These are phyloP conservation scores for Plasmodium chabaudi DNA, from an alignment of 169 alveolate genomes.

Conservation along the genomic window DNA sequence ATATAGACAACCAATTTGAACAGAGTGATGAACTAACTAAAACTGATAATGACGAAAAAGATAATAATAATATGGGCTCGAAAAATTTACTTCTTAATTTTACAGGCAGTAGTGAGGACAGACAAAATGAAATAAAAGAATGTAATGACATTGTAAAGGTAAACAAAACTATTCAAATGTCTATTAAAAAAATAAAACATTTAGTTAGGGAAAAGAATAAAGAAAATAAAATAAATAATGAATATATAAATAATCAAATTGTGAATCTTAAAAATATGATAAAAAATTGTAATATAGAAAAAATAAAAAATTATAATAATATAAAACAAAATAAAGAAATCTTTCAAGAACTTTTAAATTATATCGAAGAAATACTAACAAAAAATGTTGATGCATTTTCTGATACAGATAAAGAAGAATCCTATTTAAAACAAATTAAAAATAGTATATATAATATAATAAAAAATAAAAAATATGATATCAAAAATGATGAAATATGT, in stretches of 20 bases:
- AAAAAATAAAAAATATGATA: conserved; percentile 2
- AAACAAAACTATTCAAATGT: conserved; percentile 1
- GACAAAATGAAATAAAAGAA: too few relatives aligned
- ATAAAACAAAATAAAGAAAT: conserved; percentile 4
- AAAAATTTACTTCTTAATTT: conserved; percentile 1
- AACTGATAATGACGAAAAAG: not conserved
- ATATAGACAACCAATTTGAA: too few relatives aligned
- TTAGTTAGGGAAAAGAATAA: conserved; percentile 5
- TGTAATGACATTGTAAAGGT: not conserved
- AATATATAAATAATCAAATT: conserved; percentile 26
- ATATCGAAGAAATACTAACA: conserved; percentile 6
- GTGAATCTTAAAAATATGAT: not conserved
- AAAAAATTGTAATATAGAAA: not conserved
- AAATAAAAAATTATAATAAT: not conserved
- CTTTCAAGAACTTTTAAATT: conserved; percentile 9
- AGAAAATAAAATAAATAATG: conserved; percentile 24
- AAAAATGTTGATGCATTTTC: not conserved
- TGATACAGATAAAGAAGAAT: not conserved
- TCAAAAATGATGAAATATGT: conserved; percentile 1
- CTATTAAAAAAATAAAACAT: conserved; percentile 28
- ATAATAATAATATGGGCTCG: not conserved
- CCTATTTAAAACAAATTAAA: not conserved
- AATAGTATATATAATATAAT: conserved; percentile 16
- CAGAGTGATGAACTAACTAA: not conserved
- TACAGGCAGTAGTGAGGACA: not conserved